phyloP scores from a whole-genome alignment of 2,329 filamentous ascomycete species.

The Paecilomyces niveus region DNA sequence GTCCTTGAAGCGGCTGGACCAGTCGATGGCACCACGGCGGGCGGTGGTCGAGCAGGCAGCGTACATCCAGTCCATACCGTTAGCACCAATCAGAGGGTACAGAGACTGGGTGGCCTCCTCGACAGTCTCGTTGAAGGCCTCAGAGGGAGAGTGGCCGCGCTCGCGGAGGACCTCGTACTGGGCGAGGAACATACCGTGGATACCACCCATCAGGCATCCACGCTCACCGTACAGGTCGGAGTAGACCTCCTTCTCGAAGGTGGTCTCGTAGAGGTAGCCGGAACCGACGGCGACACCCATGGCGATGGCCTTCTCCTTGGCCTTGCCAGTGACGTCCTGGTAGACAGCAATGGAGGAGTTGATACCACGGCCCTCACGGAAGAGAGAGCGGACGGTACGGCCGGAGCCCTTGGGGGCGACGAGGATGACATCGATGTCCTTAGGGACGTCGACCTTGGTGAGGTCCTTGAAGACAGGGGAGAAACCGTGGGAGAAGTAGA shows the following conservation, averaged over 20 bases:
- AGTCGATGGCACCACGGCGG: conserved; percentile 97
- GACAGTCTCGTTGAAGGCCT: conserved; percentile 99
- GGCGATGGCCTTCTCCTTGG: conserved; percentile 94
- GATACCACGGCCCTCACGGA: conserved; percentile 98
- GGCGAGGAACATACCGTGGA: conserved; percentile 99
- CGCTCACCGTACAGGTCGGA: conserved; percentile 99
- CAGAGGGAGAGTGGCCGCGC: conserved; percentile 92
- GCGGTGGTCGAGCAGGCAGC: conserved; percentile 98
- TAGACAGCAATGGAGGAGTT: conserved; percentile 98
- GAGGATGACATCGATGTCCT: conserved; percentile 97
- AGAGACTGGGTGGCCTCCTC: conserved; percentile 98
- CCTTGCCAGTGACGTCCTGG: conserved; percentile 97
- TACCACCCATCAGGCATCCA: conserved; percentile 99
- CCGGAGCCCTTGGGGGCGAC: conserved; percentile 98
- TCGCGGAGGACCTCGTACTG: conserved; percentile 99
- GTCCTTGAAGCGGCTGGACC: conserved; percentile 95
- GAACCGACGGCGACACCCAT: conserved; percentile 95
- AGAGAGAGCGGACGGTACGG: conserved; percentile 95
- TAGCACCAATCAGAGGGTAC: conserved; percentile 93
- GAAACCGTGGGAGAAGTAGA: conserved; percentile 99
- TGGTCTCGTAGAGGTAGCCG: conserved; percentile 99
- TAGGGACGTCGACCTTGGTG: conserved; percentile 96
- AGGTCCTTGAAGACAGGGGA: conserved; percentile 99
- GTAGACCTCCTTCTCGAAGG: conserved; percentile 99
- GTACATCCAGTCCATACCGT: conserved; percentile 99